Percentiles rank a stretch among this genome's conserved stretches.
Conservation (phyloP, 2,329 filamentous ascomycete genomes). For the Helminthosporium solani region DNA sequence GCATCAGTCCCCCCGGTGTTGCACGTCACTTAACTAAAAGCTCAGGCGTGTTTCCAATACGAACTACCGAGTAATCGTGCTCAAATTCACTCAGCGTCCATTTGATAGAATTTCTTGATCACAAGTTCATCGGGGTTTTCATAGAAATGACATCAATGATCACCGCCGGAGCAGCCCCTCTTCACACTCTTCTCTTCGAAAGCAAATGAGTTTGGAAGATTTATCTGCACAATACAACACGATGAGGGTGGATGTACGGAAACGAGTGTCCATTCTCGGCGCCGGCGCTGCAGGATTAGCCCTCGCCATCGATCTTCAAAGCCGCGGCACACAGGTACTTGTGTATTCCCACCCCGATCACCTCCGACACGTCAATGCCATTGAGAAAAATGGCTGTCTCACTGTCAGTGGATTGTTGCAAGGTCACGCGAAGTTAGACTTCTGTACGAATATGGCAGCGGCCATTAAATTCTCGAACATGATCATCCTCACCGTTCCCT, state of each 20-base stretch:
- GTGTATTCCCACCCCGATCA: neutral
- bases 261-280: neutral
- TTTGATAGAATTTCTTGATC: too few relatives aligned
- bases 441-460: constrained; percentile 17
- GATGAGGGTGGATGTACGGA: neutral
- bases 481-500: constrained; percentile 19
- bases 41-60: too few relatives aligned
- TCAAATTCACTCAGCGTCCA: too few relatives aligned
- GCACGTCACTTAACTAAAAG: too few relatives aligned
- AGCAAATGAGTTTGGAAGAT: too few relatives aligned
- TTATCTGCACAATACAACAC: too few relatives aligned
- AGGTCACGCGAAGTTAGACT: neutral
- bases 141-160: too few relatives aligned
- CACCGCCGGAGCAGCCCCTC: too few relatives aligned
- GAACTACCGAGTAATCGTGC: too few relatives aligned
- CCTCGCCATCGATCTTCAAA: neutral
- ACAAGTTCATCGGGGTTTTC: too few relatives aligned
- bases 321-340: neutral
- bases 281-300: constrained; percentile 1
- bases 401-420: neutral
- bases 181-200: too few relatives aligned
- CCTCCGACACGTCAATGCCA: neutral
- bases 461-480: constrained; percentile 20
- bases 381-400: neutral
- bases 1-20: too few relatives aligned